These are phyloP conservation scores for Chlorella sp. DNA, from an alignment of 139 green algal species.

Conservation along the genomic window DNA sequence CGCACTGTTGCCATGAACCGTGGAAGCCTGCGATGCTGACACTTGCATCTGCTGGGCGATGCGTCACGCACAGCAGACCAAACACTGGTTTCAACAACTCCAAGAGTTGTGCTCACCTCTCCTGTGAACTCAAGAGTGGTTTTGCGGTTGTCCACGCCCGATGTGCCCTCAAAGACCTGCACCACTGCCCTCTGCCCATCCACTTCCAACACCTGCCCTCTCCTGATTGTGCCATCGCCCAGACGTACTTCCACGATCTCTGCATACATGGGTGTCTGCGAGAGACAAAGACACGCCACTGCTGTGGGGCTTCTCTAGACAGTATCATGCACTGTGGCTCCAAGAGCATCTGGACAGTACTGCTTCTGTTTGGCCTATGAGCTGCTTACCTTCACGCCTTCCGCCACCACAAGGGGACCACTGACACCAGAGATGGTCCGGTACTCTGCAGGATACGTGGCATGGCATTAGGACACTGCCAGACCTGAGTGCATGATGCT, in stretches of 20 bases:
- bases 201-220: conserved; percentile 97
- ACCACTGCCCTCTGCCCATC: conserved; percentile 95
- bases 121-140: conserved; percentile 97
- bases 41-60: too few relatives aligned
- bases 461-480: too few relatives aligned
- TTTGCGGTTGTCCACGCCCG: conserved; percentile 92
- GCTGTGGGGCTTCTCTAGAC: too few relatives aligned
- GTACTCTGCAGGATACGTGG: conserved; percentile 82
- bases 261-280: conserved; percentile 92
- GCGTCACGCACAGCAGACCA: too few relatives aligned
- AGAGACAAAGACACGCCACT: too few relatives aligned
- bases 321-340: too few relatives aligned
- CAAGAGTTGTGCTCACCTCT: conserved; percentile 80
- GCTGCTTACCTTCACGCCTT: conserved; percentile 82
- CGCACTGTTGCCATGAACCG: too few relatives aligned
- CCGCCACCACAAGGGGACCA: conserved; percentile 94
- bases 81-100: too few relatives aligned
- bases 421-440: conserved; percentile 89
- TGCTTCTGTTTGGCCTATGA: too few relatives aligned
- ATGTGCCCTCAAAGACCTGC: conserved; percentile 98
- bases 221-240: conserved; percentile 80
- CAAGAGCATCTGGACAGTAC: too few relatives aligned
- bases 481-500: too few relatives aligned
- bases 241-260: conserved; percentile 97
- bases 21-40: too few relatives aligned